Evolutionary conservation across 441 rosid genomes (phyloP), one percentile per base, ranked within the genome.

Genomic region (Euphorbia corollata): DNA sequence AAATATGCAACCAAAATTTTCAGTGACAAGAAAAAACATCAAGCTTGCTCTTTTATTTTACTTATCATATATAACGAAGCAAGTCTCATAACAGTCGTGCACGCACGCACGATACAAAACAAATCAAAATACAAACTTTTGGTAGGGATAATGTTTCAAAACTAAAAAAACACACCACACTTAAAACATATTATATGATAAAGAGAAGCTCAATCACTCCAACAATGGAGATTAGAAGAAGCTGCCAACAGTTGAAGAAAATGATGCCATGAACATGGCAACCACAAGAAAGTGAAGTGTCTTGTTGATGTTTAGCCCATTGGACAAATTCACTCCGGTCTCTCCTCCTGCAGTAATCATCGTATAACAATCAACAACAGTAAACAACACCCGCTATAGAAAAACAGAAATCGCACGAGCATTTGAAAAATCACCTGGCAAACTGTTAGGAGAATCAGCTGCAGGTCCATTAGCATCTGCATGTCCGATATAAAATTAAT

Each of bases 381-480:
- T 27, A 27, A 27, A 27, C 32, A 27, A 27, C 32, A 27, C 1
- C 32, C 32, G 32, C 6, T 39, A 2, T 39, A 39, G 41, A 39
- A 39, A 39, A 39, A 27, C 4, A 4, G 32, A 1, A 27, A 27
- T 27, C 32, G 1, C 4, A 27, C 32, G 45, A 39, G 12, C 1
- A 39, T 39, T 6, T 39, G 6, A 6, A 19, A 2, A 38, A 59
- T 59, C 67, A 45, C 76, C 59, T 23, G 78, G 65, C 20, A 32
- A 51, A 57, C 68, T 69, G 64, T 63, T n/a, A 3, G 79, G 85
- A 59, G 82, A 63, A 48, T 67, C 70, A 1, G 32, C 78, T 61
- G 72, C 58, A 48, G 71, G 30, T 11, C 59, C 69, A 20, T 69
- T 53, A 15, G 67, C 73, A 38, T 57, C 79, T 73, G 70, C 65